Evolutionary conservation across 2,329 filamentous ascomycete species (phyloP).

Genomic region (Sporothrix curviconia): DNA sequence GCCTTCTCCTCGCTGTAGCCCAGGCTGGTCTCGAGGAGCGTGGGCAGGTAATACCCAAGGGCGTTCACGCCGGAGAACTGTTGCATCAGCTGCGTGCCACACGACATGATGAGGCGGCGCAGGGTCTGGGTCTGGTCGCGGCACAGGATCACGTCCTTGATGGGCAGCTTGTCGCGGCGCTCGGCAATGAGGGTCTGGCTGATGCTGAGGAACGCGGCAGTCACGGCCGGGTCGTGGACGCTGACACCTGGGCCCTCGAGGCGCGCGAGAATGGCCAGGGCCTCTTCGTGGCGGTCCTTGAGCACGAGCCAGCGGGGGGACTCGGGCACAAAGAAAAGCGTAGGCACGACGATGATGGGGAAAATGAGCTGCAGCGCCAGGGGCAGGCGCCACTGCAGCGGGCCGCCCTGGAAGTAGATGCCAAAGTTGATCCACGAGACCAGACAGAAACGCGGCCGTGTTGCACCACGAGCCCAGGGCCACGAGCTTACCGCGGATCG

Average conservation of each 20-base stretch:
- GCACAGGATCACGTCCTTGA: constrained; percentile 30
- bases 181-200: constrained; percentile 31
- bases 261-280: constrained; percentile 48
- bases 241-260: constrained; percentile 43
- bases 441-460: constrained; percentile 37
- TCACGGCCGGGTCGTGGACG: constrained; percentile 25
- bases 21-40: constrained; percentile 49
- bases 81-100: constrained; percentile 43
- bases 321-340: constrained; percentile 35
- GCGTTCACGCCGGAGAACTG: constrained; percentile 39
- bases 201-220: constrained; percentile 32
- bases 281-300: constrained; percentile 49
- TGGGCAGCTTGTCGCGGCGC: constrained; percentile 27
- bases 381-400: constrained; percentile 33
- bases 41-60: constrained; percentile 43
- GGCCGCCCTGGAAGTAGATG: constrained; percentile 28
- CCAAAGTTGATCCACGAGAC: constrained; percentile 43
- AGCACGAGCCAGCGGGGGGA: constrained; percentile 47
- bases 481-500: constrained; percentile 38
- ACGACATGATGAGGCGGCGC: constrained; percentile 30
- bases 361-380: constrained; percentile 33
- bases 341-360: constrained; percentile 29
- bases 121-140: constrained; percentile 33
- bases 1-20: constrained; percentile 45
- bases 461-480: constrained; percentile 36